Conservation (phyloP, 2,329 filamentous ascomycete genomes). For the Didymella lethalis region DNA sequence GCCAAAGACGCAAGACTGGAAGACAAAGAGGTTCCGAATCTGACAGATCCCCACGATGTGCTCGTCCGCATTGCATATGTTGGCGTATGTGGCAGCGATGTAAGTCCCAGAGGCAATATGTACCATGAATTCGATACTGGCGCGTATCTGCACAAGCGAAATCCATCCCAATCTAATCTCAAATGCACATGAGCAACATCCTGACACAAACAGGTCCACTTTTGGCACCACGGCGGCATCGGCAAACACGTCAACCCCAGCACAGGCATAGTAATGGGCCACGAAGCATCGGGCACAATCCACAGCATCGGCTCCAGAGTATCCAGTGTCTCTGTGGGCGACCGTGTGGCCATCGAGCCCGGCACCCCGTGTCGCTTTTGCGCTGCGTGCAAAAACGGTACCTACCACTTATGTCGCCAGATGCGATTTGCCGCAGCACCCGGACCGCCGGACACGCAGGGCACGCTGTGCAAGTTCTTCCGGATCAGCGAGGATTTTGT, state of each 20-base stretch:
- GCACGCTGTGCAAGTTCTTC: constrained; percentile 85
- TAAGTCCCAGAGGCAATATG: constrained; percentile 13
- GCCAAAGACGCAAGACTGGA: constrained; percentile 50
- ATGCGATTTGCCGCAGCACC: constrained; percentile 90
- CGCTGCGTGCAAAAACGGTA: constrained; percentile 84
- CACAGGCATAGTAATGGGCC: constrained; percentile 83
- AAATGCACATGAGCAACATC: neutral
- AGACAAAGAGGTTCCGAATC: constrained; percentile 49
- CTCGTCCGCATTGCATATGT: constrained; percentile 56
- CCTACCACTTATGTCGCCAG: constrained; percentile 89
- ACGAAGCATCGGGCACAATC: constrained; percentile 86
- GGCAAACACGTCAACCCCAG: constrained; percentile 83
- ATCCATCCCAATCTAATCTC: too few species aligned
- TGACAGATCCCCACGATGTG: constrained; percentile 51
- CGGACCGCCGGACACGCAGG: constrained; percentile 69
- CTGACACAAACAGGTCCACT: constrained; percentile 68
- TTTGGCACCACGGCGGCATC: constrained; percentile 94
- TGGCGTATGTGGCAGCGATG: constrained; percentile 55
- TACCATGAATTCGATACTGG: too few species aligned
- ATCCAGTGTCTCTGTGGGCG: constrained; percentile 76
- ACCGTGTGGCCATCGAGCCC: constrained; percentile 88
- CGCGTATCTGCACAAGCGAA: too few species aligned
- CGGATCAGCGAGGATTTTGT: constrained; percentile 91
- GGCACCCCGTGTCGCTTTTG: constrained; percentile 89
- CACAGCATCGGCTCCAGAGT: constrained; percentile 82